A percentile compares a stretch with the other conserved stretches of the same genome.
phyloP scores from a whole-genome alignment of 2,329 filamentous ascomycete species.

The Harringtonia aguacate region DNA sequence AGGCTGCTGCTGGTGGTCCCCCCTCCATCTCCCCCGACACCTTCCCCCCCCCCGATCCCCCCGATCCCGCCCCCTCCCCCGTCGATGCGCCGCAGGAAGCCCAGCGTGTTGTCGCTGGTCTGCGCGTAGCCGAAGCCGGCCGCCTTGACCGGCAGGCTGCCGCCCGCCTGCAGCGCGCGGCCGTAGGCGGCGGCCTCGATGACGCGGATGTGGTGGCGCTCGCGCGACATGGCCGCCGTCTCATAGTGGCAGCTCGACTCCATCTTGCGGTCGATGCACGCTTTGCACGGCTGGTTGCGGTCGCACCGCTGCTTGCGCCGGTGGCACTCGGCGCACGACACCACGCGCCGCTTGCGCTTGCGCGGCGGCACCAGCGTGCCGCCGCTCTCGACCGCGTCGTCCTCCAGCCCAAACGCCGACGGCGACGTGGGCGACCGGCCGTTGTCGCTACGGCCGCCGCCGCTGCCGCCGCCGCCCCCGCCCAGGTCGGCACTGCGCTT shows the following conservation, averaged over 20 bases:
- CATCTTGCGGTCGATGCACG: constrained; percentile 47
- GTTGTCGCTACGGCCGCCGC: background rate
- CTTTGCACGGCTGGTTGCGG: constrained; percentile 46
- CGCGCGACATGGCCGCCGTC: constrained; percentile 32
- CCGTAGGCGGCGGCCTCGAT: constrained; percentile 10
- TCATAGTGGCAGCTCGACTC: constrained; percentile 47
- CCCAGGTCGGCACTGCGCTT: constrained; percentile 6
- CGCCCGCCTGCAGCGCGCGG: constrained; percentile 13
- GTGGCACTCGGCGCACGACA: constrained; percentile 55
- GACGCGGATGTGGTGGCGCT: constrained; percentile 18
- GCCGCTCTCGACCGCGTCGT: background rate
- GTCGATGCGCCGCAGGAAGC: constrained; percentile 45
- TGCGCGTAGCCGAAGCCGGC: constrained; percentile 45
- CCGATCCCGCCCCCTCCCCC: constrained; percentile 20
- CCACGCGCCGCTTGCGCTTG: constrained; percentile 49
- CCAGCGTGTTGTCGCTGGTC: constrained; percentile 39
- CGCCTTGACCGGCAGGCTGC: constrained; percentile 28
- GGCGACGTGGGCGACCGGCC: background rate
- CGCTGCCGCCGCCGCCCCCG: background rate
- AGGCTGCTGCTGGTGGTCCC: too few species aligned
- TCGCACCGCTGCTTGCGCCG: constrained; percentile 56
- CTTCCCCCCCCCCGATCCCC: background rate
- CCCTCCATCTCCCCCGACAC: background rate
- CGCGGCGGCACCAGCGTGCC: constrained; percentile 29
- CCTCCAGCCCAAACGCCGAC: background rate